Evolutionary conservation across 2,329 filamentous ascomycete species (phyloP).

Genomic region (Colletotrichum orbiculare): DNA sequence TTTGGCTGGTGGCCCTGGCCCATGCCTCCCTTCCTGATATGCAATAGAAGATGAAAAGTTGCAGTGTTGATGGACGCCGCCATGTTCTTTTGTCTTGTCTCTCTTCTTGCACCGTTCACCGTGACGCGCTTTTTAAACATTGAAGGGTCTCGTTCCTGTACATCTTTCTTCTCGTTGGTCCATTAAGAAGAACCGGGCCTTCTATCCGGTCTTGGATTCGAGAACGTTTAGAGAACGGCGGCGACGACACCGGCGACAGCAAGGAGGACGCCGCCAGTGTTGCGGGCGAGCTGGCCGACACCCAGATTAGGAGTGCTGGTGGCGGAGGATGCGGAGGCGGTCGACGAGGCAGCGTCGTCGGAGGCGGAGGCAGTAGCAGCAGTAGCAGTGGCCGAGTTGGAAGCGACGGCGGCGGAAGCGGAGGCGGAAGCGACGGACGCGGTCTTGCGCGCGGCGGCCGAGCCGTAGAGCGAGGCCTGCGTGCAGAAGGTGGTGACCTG

Average conservation of each 20-base stretch:
- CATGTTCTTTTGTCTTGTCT: neutral
- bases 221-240: conserved; percentile 47
- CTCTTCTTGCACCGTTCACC: conserved; percentile 3
- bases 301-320: conserved; percentile 40
- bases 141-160: no score
- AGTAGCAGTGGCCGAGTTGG: conserved; percentile 38
- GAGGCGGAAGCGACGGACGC: conserved; percentile 40
- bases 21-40: neutral
- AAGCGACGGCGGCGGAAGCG: conserved; percentile 38
- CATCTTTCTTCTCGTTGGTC: neutral
- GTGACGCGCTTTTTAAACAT: no score
- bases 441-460: conserved; percentile 43
- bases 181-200: no score
- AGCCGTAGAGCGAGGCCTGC: conserved; percentile 56
- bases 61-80: no score
- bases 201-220: no score
- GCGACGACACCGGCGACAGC: conserved; percentile 52
- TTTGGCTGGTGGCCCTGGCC: neutral
- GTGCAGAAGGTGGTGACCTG: conserved; percentile 58
- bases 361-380: conserved; percentile 38
- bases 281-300: conserved; percentile 45
- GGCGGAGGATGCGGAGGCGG: conserved; percentile 35
- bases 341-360: conserved; percentile 37
- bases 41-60: neutral
- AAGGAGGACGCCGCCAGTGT: conserved; percentile 48